Evolutionary conservation across 2,329 filamentous ascomycete genomes (phyloP).

Genomic region (Talaromyces rugulosus): DNA sequence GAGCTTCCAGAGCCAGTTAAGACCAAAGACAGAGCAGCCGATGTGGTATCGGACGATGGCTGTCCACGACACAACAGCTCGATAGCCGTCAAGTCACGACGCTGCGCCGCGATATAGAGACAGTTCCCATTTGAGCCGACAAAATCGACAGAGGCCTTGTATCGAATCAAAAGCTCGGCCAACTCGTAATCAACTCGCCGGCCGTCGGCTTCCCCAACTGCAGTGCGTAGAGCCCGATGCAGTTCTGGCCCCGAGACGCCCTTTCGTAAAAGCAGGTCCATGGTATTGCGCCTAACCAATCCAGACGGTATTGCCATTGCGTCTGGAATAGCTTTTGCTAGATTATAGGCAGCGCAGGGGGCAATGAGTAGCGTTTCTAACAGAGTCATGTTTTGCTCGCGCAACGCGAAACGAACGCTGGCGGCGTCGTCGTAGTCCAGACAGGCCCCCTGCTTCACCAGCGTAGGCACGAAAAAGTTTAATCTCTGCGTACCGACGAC

Average conservation of each 20-base stretch:
- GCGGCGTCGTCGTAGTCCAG: slow-evolving; percentile 3
- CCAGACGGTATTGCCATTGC: background rate
- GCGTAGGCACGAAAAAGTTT: background rate
- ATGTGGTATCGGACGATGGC: background rate
- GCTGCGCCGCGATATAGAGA: background rate
- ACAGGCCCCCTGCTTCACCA: background rate
- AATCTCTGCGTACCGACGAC: background rate
- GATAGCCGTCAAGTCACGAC: background rate
- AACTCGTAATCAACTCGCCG: background rate
- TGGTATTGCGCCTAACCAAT: background rate
- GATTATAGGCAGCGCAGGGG: background rate
- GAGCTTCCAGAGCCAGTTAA: background rate
- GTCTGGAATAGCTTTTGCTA: slow-evolving; percentile 5
- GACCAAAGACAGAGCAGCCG: background rate
- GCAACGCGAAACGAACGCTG: background rate
- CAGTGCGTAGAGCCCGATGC: slow-evolving; percentile 2
- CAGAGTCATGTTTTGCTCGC: background rate
- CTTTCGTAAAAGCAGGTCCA: slow-evolving; percentile 4
- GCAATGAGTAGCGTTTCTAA: background rate
- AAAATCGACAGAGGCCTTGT: slow-evolving; percentile 6
- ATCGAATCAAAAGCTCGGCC: background rate
- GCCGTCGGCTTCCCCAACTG: background rate
- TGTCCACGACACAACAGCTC: background rate
- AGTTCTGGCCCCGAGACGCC: background rate
- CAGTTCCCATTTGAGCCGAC: background rate